phyloP scores from a whole-genome alignment of 1,284 basidiomycete genomes.

The Mrakiaceae sp. region DNA sequence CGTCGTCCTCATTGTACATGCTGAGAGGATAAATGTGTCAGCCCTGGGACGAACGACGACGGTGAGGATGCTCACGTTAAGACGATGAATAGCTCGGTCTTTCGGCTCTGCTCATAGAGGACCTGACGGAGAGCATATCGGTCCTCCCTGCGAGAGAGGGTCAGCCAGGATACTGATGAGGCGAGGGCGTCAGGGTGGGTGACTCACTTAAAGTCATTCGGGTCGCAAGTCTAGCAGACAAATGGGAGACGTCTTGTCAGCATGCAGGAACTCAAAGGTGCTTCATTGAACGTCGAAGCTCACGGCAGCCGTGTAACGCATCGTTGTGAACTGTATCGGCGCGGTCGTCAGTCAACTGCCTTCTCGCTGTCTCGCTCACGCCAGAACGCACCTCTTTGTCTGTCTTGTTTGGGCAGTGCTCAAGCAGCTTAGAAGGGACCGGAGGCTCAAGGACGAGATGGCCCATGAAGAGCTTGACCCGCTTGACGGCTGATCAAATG shows the following conservation, averaged over 20 bases:
- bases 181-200: slow-evolving; percentile 54
- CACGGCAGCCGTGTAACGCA: slow-evolving; percentile 54
- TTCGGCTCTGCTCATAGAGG: slow-evolving; percentile 10
- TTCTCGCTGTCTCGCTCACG: too few species aligned
- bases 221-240: slow-evolving; percentile 48
- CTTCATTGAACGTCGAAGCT: too few species aligned
- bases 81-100: slow-evolving; percentile 59
- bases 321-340: slow-evolving; percentile 1
- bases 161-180: slow-evolving; percentile 41
- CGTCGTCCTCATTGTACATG: slow-evolving; percentile 70
- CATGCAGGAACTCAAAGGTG: too few species aligned
- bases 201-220: slow-evolving; percentile 67
- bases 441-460: slow-evolving; percentile 16
- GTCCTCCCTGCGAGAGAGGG: slow-evolving; percentile 1
- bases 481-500: neutral
- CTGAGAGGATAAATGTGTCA: neutral
- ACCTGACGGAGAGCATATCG: slow-evolving; percentile 16
- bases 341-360: too few species aligned
- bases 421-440: slow-evolving; percentile 11
- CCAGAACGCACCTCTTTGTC: neutral
- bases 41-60: neutral
- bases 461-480: slow-evolving; percentile 11
- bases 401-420: neutral
- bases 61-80: slow-evolving; percentile 45
- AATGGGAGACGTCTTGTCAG: neutral